Evolutionary conservation across 2,329 filamentous ascomycete genomes (phyloP).

Genomic region (Fusarium sp.): DNA sequence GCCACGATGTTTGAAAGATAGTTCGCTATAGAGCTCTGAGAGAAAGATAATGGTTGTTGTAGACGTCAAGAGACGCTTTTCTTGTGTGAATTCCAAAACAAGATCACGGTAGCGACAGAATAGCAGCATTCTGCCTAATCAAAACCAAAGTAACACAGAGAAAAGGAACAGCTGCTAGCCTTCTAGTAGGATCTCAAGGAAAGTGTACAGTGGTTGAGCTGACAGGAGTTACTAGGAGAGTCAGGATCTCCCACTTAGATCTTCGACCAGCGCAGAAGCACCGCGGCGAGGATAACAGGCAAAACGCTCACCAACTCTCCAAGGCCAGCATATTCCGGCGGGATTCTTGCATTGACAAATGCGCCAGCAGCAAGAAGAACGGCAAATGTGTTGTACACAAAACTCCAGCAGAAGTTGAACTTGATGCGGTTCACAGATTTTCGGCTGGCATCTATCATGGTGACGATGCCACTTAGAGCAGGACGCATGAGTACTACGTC

Average conservation of each 20-base stretch:
- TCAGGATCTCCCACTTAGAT: slow-evolving; percentile 17
- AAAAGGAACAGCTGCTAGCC: not conserved
- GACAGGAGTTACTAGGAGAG: not conserved
- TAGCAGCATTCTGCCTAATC: slow-evolving; percentile 11
- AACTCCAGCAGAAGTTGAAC: slow-evolving; percentile 78
- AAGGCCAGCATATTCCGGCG: slow-evolving; percentile 73
- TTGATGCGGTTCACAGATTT: slow-evolving; percentile 61
- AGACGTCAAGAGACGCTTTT: not conserved
- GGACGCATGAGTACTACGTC: slow-evolving; percentile 75
- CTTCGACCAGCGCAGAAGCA: slow-evolving; percentile 45
- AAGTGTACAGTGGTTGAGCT: slow-evolving; percentile 7
- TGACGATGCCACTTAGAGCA: slow-evolving; percentile 65
- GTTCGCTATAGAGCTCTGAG: not conserved
- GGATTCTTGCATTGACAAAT: slow-evolving; percentile 65
- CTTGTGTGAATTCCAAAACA: not conserved
- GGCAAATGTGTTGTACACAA: slow-evolving; percentile 76
- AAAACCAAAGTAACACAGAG: not conserved
- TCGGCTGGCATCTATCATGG: slow-evolving; percentile 66
- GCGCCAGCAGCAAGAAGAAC: slow-evolving; percentile 74
- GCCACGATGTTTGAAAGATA: not conserved
- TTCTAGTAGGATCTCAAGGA: slow-evolving; percentile 5
- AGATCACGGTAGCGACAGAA: slow-evolving; percentile 26
- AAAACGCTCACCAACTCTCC: slow-evolving; percentile 80
- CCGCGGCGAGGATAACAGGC: slow-evolving; percentile 66
- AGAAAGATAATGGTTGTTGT: slow-evolving; percentile 2